Base-by-base conservation (phyloP, 345 rosid species). In the Jatropha curcas region DNA sequence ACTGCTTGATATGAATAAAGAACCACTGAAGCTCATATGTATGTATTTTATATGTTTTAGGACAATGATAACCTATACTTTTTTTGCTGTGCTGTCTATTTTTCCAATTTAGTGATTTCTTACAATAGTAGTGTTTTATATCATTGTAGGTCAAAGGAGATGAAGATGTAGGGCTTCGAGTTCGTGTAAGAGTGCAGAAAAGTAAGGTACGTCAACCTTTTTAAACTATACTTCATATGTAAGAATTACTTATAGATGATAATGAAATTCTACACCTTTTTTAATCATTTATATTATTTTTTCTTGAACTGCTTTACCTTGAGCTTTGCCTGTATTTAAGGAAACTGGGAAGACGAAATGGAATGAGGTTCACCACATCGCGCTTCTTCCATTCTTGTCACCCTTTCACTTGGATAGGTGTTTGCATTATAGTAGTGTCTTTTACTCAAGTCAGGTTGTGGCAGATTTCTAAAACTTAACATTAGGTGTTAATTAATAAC, bases 151-250 rank as follows among this genome's bases (percentile, higher is more conserved):
- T 72, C 72, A 92, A 94, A 87, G 98, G 97, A 55, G 97, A 94
- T 80, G 98, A 94, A 77, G 97, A 94, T 65, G 79, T 92, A 53
- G 97, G 98, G 68, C 74, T 94, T 53, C 90, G 94, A 10, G 97
- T 92, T 75, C 98, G 97, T 73, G 94, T 90, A 34, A 92, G 97
- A 81, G 97, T 94, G 71, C 97, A 90, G 78, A 94, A 94, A 87
- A 94, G 98, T 76, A 94, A 94, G 97, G 98, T 94, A 81, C 33
- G 60, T 41, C 24, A 57, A 28, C 11, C 5, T 27, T 27, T 16
- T 11, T 27, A 57, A 4, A 27, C 4, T 17, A 10, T 65, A 65
- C 25, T 65, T 45, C 4, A 25, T 24, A 25, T 64, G 17, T 9
- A 11, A 41, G 8, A 41, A 64, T 43, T 64, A 41, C 31, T 17